A percentile compares a stretch with the other conserved stretches of the same genome.
phyloP scores from a whole-genome alignment of 2,329 filamentous ascomycete species.

The Hawksworthiomyces lignivorus region DNA sequence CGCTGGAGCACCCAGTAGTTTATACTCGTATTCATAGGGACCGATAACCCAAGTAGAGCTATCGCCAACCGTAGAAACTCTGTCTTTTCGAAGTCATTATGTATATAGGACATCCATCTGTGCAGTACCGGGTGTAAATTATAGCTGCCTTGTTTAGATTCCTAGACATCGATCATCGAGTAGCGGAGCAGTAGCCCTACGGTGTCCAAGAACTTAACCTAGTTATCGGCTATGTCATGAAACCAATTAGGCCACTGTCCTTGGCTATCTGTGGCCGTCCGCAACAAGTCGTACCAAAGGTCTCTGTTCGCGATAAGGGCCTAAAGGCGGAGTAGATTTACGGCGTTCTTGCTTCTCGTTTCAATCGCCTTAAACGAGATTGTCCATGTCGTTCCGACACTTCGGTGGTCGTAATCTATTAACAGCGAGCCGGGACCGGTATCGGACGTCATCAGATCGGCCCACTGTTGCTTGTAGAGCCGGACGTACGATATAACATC shows the following conservation, averaged over 20 bases:
- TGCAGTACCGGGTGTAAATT: neutral
- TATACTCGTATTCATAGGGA: too few species aligned
- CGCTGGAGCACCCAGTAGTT: too few species aligned
- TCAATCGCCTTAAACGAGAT: conserved; percentile 1
- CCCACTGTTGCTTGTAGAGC: neutral
- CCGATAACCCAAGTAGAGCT: too few species aligned
- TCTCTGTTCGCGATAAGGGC: conserved; percentile 3
- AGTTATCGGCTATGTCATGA: too few species aligned
- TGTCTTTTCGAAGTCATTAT: neutral
- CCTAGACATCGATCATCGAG: conserved; percentile 1
- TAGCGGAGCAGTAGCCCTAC: neutral
- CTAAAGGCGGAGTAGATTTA: conserved; percentile 3
- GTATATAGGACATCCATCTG: conserved; percentile 1
- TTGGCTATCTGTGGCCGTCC: neutral
- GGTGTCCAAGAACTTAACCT: neutral
- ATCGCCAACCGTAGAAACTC: neutral
- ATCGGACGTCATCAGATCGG: too few species aligned
- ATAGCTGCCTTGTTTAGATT: neutral
- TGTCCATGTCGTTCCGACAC: neutral
- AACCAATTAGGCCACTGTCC: too few species aligned
- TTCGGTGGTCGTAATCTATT: neutral
- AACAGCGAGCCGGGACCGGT: too few species aligned
- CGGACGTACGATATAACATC: neutral
- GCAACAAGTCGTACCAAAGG: conserved; percentile 1
- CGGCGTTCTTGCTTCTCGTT: neutral